These are phyloP conservation scores for Erodium trifolium DNA, from an alignment of 441 rosid species.

Conservation along the genomic window DNA sequence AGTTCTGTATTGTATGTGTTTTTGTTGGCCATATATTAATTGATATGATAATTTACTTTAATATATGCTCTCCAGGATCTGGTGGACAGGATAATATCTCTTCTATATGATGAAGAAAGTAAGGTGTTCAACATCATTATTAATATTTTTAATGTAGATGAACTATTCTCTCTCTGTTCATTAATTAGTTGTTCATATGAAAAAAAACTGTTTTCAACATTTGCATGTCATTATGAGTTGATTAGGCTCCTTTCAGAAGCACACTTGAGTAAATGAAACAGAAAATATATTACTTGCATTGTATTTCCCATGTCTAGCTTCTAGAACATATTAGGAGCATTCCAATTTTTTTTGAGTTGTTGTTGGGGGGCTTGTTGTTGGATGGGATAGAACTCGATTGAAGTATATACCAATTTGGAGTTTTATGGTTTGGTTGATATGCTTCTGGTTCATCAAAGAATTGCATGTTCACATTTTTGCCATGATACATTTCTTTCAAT, in stretches of 20 bases:
- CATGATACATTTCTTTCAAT: background rate
- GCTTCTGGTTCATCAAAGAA: background rate
- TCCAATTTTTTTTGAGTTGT: no score
- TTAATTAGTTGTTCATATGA: background rate
- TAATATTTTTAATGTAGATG: background rate
- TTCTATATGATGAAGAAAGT: constrained; percentile 17
- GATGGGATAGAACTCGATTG: no score
- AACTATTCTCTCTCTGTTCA: background rate
- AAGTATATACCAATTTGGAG: background rate
- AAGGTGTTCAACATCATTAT: background rate
- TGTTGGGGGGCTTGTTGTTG: no score
- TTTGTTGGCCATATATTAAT: background rate
- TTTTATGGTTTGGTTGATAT: background rate
- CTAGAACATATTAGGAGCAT: no score
- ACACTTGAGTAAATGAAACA: background rate
- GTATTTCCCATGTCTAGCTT: background rate
- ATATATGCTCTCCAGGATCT: constrained; percentile 18
- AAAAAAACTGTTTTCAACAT: background rate
- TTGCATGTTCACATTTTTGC: background rate
- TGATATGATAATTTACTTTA: background rate
- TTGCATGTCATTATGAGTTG: background rate
- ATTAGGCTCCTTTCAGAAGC: background rate
- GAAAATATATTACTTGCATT: background rate
- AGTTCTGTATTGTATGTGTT: background rate
- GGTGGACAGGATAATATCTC: constrained; percentile 18